Percentiles rank a stretch among this genome's conserved stretches.
Conservation (phyloP, 768 basidiomycete genomes). For the Lentinula raphanica region DNA sequence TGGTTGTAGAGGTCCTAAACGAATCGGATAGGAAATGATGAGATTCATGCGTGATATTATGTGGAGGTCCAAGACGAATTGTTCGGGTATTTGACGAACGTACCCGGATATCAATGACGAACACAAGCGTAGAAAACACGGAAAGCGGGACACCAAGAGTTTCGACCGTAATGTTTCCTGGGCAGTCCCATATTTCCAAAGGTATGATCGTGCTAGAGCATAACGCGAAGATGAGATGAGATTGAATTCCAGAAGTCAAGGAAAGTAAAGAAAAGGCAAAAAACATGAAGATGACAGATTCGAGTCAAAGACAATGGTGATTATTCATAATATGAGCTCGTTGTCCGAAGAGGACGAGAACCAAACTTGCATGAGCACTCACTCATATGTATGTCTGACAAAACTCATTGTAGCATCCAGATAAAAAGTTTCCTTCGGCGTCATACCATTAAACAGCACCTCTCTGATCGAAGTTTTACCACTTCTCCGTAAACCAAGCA, state of each 20-base stretch:
- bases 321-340: too few relatives aligned
- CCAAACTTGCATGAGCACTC: too few relatives aligned
- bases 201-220: slow-evolving; percentile 77
- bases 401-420: slow-evolving; percentile 83
- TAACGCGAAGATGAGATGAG: background rate
- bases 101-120: slow-evolving; percentile 93
- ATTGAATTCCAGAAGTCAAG: background rate
- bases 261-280: too few relatives aligned
- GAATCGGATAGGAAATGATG: slow-evolving; percentile 4
- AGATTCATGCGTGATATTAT: background rate
- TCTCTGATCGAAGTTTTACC: slow-evolving; percentile 91
- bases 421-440: slow-evolving; percentile 83
- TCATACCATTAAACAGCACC: slow-evolving; percentile 83
- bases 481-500: slow-evolving; percentile 75
- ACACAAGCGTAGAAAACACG: slow-evolving; percentile 65
- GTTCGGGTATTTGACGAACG: slow-evolving; percentile 20
- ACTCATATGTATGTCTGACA: slow-evolving; percentile 77
- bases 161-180: slow-evolving; percentile 68
- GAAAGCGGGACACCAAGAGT: slow-evolving; percentile 54
- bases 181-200: slow-evolving; percentile 94
- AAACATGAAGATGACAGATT: too few relatives aligned
- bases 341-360: too few relatives aligned
- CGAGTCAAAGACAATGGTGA: too few relatives aligned
- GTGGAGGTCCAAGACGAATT: background rate
- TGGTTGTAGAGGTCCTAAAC: background rate